Evolutionary conservation across 768 basidiomycete species (phyloP).

Genomic region (Pleurotus tuoliensis): DNA sequence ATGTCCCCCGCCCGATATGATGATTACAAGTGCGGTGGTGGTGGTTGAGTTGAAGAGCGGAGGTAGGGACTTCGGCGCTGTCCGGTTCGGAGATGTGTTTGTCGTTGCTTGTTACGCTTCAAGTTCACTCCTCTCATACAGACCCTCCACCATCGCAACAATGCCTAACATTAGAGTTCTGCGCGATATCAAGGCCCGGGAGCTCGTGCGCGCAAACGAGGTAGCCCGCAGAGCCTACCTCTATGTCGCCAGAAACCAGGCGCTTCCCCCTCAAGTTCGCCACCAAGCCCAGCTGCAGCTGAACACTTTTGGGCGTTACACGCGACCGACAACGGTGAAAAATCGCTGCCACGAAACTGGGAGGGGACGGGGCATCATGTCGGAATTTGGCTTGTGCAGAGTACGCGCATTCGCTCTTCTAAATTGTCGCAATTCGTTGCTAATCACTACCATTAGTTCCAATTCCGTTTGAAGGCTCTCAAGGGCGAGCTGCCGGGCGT

Average conservation of each 20-base stretch:
- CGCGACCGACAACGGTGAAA: slow-evolving; percentile 84
- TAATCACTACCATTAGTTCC: slow-evolving; percentile 50
- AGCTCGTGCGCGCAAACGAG: slow-evolving; percentile 71
- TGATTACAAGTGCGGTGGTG: not conserved
- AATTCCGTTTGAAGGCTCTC: slow-evolving; percentile 85
- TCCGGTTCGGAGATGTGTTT: not conserved
- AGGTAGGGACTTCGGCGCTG: not conserved
- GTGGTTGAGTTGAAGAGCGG: slow-evolving; percentile 6
- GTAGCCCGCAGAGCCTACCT: slow-evolving; percentile 86
- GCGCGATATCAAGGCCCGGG: slow-evolving; percentile 76
- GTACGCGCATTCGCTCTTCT: slow-evolving; percentile 36
- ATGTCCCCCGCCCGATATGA: not conserved
- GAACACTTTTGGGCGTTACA: slow-evolving; percentile 80
- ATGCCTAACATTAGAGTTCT: slow-evolving; percentile 52
- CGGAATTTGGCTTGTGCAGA: slow-evolving; percentile 83
- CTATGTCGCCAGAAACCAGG: slow-evolving; percentile 89
- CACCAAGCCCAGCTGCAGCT: slow-evolving; percentile 93
- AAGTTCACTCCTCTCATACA: not conserved
- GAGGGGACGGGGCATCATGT: slow-evolving; percentile 81
- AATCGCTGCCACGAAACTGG: slow-evolving; percentile 87
- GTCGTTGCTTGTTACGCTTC: not conserved
- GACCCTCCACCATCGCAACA: slow-evolving; percentile 3
- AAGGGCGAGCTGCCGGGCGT: slow-evolving; percentile 84
- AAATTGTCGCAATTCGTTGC: not conserved
- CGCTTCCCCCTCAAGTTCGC: slow-evolving; percentile 82